Percentiles rank a stretch among this genome's conserved stretches.
phyloP scores from a whole-genome alignment of 108 stramenopile genomes.

The Nitzschia putrida region DNA sequence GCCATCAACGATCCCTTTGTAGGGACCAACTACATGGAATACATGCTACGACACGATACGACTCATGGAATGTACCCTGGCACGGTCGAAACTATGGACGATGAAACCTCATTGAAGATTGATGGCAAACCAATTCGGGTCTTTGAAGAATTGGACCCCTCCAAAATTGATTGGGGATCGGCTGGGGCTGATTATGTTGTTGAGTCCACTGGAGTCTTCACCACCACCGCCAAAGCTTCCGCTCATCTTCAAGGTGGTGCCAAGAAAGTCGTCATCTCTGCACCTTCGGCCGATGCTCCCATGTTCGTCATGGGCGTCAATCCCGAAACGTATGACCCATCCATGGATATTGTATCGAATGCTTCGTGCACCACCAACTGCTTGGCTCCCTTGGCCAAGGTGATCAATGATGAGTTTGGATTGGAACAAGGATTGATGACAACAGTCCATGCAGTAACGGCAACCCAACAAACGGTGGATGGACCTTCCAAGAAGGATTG shows the following conservation, averaged over 20 bases:
- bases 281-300: conserved; percentile 95
- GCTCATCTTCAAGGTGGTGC: conserved; percentile 91
- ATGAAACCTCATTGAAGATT: conserved; percentile 77
- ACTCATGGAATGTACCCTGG: conserved; percentile 92
- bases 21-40: conserved; percentile 84
- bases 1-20: conserved; percentile 97
- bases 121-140: conserved; percentile 85
- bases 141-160: conserved; percentile 91
- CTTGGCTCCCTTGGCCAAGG: conserved; percentile 97
- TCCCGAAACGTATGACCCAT: conserved; percentile 79
- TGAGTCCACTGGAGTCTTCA: conserved; percentile 97
- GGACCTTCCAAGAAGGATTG: conserved; percentile 98
- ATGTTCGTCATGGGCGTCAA: conserved; percentile 99
- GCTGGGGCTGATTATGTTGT: conserved; percentile 95
- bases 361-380: conserved; percentile 99
- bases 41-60: conserved; percentile 97
- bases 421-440: conserved; percentile 98
- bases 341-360: conserved; percentile 96
- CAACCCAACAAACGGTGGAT: conserved; percentile 98
- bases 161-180: conserved; percentile 91
- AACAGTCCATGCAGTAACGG: conserved; percentile 98
- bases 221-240: conserved; percentile 77
- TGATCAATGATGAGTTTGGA: conserved; percentile 96
- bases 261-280: conserved; percentile 98
- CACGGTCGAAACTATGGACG: conserved; percentile 62